These are phyloP conservation scores for Corylus avellana DNA, from an alignment of 306 rosid genomes.

Conservation along the genomic window DNA sequence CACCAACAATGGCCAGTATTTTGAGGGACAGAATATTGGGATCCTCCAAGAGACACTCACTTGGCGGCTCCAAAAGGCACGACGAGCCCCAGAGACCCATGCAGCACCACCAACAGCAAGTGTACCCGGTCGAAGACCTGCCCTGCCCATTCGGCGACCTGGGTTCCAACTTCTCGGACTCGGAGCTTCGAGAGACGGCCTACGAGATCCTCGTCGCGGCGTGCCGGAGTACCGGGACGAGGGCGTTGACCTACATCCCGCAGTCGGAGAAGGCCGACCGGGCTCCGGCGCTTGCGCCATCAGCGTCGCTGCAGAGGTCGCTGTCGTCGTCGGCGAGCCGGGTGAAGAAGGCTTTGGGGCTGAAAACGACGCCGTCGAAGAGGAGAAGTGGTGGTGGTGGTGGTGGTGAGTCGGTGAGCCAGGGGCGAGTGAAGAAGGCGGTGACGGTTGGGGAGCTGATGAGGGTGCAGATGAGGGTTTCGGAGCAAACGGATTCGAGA, in stretches of 20 bases:
- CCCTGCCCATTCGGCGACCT: constrained; percentile 65
- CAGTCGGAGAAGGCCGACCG: constrained; percentile 72
- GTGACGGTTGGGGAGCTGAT: constrained; percentile 79
- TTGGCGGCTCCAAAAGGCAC: constrained; percentile 42
- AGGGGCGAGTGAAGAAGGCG: constrained; percentile 46
- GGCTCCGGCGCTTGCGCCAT: constrained; percentile 26
- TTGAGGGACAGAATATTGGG: constrained; percentile 50
- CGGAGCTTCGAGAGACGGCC: constrained; percentile 87
- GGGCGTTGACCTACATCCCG: constrained; percentile 75
- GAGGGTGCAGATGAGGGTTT: constrained; percentile 80
- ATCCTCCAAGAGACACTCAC: constrained; percentile 43
- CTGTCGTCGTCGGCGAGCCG: constrained; percentile 78
- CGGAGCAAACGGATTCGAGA: constrained; percentile 82
- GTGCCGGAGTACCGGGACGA: constrained; percentile 76
- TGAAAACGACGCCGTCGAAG: constrained; percentile 59
- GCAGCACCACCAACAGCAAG: constrained; percentile 36
- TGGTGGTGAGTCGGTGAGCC: constrained; percentile 32
- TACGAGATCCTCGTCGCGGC: constrained; percentile 86
- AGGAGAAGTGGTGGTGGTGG: constrained; percentile 21
- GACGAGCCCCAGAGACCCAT: constrained; percentile 38
- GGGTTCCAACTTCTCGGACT: constrained; percentile 42
- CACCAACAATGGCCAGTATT: constrained; percentile 46
- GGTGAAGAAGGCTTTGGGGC: constrained; percentile 84
- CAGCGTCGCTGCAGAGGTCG: constrained; percentile 70
- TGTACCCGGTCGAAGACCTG: constrained; percentile 51